A percentile compares a stretch with the other conserved stretches of the same genome.
Evolutionary conservation across 345 rosid species (phyloP).

Genomic region (Noccaea caerulescens): DNA sequence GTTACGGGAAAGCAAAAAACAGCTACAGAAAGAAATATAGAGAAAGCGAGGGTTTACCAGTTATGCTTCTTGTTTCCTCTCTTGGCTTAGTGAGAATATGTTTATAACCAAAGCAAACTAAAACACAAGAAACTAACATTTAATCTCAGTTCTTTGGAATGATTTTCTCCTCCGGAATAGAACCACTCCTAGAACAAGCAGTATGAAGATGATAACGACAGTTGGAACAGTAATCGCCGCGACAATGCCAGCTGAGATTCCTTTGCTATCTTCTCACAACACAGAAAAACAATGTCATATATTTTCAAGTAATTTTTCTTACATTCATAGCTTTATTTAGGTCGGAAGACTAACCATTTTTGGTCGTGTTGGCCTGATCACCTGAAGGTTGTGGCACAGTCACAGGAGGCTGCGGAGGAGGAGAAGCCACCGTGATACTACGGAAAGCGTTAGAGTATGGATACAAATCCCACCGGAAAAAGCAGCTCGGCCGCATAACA

Average conservation of each 20-base stretch:
- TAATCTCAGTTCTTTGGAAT: not conserved
- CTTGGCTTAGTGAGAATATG: not conserved
- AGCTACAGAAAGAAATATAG: too few relatives aligned
- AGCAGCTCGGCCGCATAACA: conserved; percentile 18
- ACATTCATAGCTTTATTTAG: not conserved
- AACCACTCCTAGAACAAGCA: conserved; percentile 16
- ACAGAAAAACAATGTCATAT: conserved; percentile 16
- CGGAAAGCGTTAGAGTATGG: conserved; percentile 19
- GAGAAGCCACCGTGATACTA: not conserved
- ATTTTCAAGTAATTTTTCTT: not conserved
- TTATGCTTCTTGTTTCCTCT: not conserved
- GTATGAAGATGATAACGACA: not conserved
- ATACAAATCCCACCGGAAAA: conserved; percentile 35
- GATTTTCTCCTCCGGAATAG: conserved; percentile 21
- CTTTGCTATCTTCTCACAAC: not conserved
- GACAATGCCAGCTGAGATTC: not conserved
- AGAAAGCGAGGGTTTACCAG: too few relatives aligned
- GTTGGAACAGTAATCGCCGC: conserved; percentile 15
- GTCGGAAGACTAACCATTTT: not conserved
- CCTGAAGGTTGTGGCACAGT: conserved; percentile 16
- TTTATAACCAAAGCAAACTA: not conserved
- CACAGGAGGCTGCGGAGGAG: not conserved
- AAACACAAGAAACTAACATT: conserved; percentile 37
- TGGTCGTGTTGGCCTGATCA: conserved; percentile 1
- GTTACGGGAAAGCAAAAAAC: too few relatives aligned